Evolutionary conservation across 176 grass and related monocot species (phyloP).

Genomic region (Canna indica): DNA sequence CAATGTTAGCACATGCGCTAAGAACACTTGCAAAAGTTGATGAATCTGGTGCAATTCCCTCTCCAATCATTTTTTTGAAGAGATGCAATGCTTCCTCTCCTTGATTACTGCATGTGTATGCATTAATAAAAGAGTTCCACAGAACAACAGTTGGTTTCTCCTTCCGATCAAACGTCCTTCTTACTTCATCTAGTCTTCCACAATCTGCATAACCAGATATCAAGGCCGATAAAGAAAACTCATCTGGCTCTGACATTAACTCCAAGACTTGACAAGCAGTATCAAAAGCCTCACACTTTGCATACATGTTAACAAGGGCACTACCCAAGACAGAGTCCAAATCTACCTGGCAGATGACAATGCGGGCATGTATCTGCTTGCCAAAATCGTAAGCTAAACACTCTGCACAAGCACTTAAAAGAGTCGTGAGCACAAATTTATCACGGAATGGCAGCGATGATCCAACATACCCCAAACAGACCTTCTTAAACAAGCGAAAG

Average conservation of each 20-base stretch:
- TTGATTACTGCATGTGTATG: constrained; percentile 22
- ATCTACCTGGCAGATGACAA: constrained; percentile 31
- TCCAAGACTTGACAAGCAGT: constrained; percentile 30
- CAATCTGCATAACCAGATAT: constrained; percentile 35
- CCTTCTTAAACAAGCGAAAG: constrained; percentile 37
- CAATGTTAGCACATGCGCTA: constrained; percentile 24
- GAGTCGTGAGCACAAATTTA: constrained; percentile 47
- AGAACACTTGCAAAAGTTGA: constrained; percentile 46
- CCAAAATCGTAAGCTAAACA: constrained; percentile 30
- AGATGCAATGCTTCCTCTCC: constrained; percentile 39
- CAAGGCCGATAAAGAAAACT: constrained; percentile 49
- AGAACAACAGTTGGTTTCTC: constrained; percentile 29
- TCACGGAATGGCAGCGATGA: constrained; percentile 24
- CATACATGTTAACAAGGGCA: constrained; percentile 58
- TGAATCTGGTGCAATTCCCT: constrained; percentile 31
- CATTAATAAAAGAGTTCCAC: constrained; percentile 66
- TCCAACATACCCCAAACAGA: background rate
- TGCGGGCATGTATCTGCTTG: constrained; percentile 36
- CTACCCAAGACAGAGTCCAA: constrained; percentile 43
- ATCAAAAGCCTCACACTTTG: constrained; percentile 44
- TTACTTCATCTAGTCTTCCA: constrained; percentile 31
- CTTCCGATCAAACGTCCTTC: constrained; percentile 27
- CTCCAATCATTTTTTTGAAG: constrained; percentile 32
- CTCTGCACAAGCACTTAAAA: constrained; percentile 50
- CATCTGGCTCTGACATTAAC: constrained; percentile 30